Evolutionary conservation across 108 stramenopile species (phyloP).

Genomic region (Cylindrotheca closterium): DNA sequence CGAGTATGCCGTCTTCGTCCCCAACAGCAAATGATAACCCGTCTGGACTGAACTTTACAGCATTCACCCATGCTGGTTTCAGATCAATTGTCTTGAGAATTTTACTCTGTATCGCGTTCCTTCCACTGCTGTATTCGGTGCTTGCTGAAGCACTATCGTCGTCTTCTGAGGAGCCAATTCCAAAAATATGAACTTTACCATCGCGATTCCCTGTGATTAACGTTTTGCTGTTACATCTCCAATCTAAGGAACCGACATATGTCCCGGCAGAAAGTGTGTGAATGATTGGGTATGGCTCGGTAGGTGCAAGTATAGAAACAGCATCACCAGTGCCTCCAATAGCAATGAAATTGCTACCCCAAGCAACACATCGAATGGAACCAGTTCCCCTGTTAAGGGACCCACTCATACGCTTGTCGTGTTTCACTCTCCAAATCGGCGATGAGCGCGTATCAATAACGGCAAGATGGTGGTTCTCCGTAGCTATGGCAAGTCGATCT

Average conservation of each 20-base stretch:
- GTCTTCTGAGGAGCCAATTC: conserved; percentile 37
- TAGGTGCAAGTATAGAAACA: conserved; percentile 66
- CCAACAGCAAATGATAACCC: conserved; percentile 60
- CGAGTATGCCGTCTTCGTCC: conserved; percentile 51
- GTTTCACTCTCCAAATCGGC: conserved; percentile 56
- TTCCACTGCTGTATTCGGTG: background rate
- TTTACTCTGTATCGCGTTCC: conserved; percentile 36
- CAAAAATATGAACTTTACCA: conserved; percentile 50
- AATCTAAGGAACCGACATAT: conserved; percentile 64
- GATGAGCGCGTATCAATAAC: conserved; percentile 53
- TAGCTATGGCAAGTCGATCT: conserved; percentile 60
- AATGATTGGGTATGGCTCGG: conserved; percentile 52
- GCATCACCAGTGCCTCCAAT: conserved; percentile 69
- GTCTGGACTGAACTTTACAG: conserved; percentile 54
- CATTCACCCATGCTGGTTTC: conserved; percentile 59
- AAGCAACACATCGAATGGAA: conserved; percentile 68
- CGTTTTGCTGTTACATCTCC: conserved; percentile 50
- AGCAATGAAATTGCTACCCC: conserved; percentile 68
- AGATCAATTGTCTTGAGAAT: conserved; percentile 51
- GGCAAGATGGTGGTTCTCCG: conserved; percentile 70
- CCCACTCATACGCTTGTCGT: conserved; percentile 45
- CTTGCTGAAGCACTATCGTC: conserved; percentile 2
- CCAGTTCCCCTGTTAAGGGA: conserved; percentile 47
- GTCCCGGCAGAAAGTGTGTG: conserved; percentile 55
- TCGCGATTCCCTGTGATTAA: conserved; percentile 65